A percentile compares a stretch with the other conserved stretches of the same genome.
These are phyloP conservation scores for Erythrobasidium hasegawianum DNA, from an alignment of 1,284 basidiomycete species.

Conservation along the genomic window DNA sequence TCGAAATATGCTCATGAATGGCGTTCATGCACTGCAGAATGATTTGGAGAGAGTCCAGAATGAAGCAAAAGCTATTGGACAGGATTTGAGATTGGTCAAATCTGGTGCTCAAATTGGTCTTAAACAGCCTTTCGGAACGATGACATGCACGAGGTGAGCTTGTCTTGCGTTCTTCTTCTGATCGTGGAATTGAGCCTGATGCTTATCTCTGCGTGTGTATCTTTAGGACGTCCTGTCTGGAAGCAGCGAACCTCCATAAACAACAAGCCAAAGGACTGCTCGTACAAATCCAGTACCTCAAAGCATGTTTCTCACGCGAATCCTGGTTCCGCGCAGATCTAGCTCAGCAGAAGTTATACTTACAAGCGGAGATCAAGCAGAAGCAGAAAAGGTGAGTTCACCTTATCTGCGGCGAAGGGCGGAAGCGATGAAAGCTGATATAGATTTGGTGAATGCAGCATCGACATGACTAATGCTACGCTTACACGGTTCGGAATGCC, in stretches of 20 bases:
- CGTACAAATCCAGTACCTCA: constrained; percentile 84
- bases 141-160: constrained; percentile 11
- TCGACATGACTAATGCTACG: constrained; percentile 35
- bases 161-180: not conserved
- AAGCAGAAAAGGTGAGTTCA: constrained; percentile 40
- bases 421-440: no score
- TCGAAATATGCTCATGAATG: constrained; percentile 60
- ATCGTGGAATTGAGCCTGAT: no score
- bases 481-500: constrained; percentile 27
- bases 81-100: constrained; percentile 33
- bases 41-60: constrained; percentile 53
- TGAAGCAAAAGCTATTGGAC: constrained; percentile 37
- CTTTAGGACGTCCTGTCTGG: constrained; percentile 25
- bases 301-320: constrained; percentile 85
- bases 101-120: not conserved
- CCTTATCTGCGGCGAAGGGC: not conserved
- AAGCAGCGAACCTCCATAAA: constrained; percentile 45
- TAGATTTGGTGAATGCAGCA: constrained; percentile 15
- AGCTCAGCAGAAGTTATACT: constrained; percentile 79
- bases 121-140: not conserved
- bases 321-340: constrained; percentile 73
- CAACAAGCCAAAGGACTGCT: constrained; percentile 82
- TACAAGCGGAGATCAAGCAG: constrained; percentile 39
- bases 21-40: constrained; percentile 61
- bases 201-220: no score